Base-by-base conservation (phyloP, 768 basidiomycete genomes). In the Russula foetens region DNA sequence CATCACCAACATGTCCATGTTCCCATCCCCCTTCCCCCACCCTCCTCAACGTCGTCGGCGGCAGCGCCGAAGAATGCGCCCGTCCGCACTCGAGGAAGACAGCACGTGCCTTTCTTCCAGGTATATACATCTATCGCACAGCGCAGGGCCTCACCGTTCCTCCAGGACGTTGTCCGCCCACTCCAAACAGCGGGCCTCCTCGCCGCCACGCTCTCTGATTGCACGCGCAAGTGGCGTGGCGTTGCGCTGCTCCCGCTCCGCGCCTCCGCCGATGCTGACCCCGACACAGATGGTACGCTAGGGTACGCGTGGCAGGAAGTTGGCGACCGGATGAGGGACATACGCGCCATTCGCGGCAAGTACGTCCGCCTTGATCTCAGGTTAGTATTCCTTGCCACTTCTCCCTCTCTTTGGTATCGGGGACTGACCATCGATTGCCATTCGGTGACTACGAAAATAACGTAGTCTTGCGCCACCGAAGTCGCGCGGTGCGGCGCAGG, bases 401-500 rank as follows among this genome's bases (percentile, higher is more conserved):
- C 8, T 39, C n/a, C 57, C 15, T 31, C 12, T n/a, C 4, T 33
- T 12, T 12, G 24, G 24, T 23, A 15, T 21, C 41, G n/a, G n/a
- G n/a, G n/a, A n/a, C n/a, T n/a, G n/a, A n/a, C n/a, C n/a, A n/a
- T n/a, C n/a, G n/a, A 33, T 33, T 33, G 5, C 31, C 31, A 5
- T 33, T 33, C 31, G 35, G 35, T 35, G 35, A 35, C 35, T 11
- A 41, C 15, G 17, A 7, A 19, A 3, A 41, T 41, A 33, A 33
- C 11, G 17, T 41, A 41, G 39, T 41, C 56, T 82, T 29, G 73
- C 77, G 15, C 79, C 84, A 2, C 65, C 75, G 53, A 77, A 79
- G 56, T 79, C 79, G 1, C 74, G 74, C 7, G 82, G 81, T 19
- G 77, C 84, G 0, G 81, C 82, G 0, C 70, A 81, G 28, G 71